A percentile compares a stretch with the other conserved stretches of the same genome.
Conservation (phyloP, 73 alveolate genomes). For the Breviolum minutum region DNA sequence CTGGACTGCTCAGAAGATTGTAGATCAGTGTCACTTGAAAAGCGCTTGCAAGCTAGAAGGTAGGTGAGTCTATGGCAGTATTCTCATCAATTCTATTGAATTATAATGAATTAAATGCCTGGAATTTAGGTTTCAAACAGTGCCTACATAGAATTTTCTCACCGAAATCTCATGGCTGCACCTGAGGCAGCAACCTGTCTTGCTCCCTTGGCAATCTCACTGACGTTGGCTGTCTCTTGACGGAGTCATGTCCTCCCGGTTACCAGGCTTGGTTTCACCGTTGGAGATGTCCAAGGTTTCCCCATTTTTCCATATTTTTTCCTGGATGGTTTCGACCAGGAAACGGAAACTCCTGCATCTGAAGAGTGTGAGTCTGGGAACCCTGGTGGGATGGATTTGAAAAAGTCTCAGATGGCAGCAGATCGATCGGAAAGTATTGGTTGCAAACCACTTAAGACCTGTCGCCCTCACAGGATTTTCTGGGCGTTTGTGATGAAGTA, state of each 20-base stretch:
- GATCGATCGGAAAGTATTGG: too few relatives aligned
- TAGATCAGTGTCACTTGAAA: neutral
- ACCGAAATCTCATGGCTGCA: neutral
- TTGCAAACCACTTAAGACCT: too few relatives aligned
- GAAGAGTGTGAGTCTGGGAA: neutral
- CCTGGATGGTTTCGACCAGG: neutral
- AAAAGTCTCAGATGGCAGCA: too few relatives aligned
- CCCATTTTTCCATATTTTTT: too few relatives aligned
- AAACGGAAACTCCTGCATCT: neutral
- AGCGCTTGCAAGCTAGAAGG: neutral
- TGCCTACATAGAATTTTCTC: neutral
- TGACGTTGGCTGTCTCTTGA: neutral
- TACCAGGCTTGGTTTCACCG: neutral
- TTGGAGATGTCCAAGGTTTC: neutral
- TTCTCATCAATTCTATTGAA: too few relatives aligned
- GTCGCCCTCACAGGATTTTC: too few relatives aligned
- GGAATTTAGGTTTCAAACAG: too few relatives aligned
- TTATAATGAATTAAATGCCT: too few relatives aligned
- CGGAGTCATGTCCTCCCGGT: neutral
- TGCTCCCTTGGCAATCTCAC: constrained; percentile 68
- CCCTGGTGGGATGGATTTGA: neutral
- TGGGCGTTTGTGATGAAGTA: too few relatives aligned
- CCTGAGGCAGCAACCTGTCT: constrained; percentile 16
- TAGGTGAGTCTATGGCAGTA: too few relatives aligned
- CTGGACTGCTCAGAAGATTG: neutral